Evolutionary conservation across 106 monocot species (phyloP), one percentile per base, ranked within the genome.

Genomic region (Allium fistulosum): DNA sequence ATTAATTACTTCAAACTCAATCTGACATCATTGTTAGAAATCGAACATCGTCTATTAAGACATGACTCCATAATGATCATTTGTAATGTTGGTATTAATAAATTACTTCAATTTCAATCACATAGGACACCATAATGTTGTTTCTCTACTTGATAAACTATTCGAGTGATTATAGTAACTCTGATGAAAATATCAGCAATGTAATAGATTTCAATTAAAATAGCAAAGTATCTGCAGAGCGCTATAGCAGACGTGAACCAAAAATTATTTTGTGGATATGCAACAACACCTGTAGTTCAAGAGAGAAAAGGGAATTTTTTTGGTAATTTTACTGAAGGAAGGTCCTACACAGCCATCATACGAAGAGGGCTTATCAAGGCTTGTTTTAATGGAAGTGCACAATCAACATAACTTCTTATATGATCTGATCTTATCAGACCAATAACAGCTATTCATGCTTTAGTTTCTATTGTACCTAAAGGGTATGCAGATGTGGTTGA

Each of bases 321-420:
- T 80, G 65, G 78, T 81, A 69, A 17, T 85, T 62, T 79, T 94
- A 49, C 65, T 94, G 12, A 82, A 72, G 69, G 79, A 90, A 1
- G 94, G 90, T 18, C 79, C 90, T 2, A 77, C 78, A 0, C 94
- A 94, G 72, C 80, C 69, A 18, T 81, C 90, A 3, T 90, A 87
- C 26, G 90, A 94, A 65, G 94, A 90, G 94, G 83, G 11, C 61
- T 91, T 61, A 64, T 94, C 8, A 91, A 91, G 73, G 85, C 88
- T 0, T 75, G 79, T 52, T 71, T 75, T 57, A 84, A 91, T 46
- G 80, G 87, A 28, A 76, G 52, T 59, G 71, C 87, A 0, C 57
- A 63, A 67, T 61, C 87, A 11, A 82, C 76, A 7, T 83, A 83
- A 62, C 76, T 91, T 13, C 68, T 94, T 55, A 81, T 94, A 85